Conservation (phyloP, 768 basidiomycete genomes). For the Coprinellus aureogranulatus region DNA sequence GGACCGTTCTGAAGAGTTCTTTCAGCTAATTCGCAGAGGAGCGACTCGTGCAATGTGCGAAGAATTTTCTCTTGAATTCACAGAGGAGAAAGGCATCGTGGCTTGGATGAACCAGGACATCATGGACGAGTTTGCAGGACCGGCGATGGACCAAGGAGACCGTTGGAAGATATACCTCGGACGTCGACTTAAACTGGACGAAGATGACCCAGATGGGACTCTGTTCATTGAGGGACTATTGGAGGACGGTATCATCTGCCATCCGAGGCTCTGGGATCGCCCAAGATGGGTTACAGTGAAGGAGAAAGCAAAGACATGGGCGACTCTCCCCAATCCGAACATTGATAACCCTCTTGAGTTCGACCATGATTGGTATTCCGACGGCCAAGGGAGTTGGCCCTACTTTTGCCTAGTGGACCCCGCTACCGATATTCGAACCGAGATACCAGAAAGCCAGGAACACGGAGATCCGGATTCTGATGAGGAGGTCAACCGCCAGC, state of each 20-base stretch:
- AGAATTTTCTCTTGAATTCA: constrained; percentile 32
- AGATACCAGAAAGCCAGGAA: no score
- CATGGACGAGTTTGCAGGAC: constrained; percentile 31
- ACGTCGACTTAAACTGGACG: constrained; percentile 31
- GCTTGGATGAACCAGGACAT: constrained; percentile 32
- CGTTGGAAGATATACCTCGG: constrained; percentile 41
- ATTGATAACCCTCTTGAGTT: neutral
- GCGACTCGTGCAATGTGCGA: constrained; percentile 38
- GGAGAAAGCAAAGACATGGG: constrained; percentile 30
- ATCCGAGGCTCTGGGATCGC: neutral
- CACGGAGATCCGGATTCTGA: no score
- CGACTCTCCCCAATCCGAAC: constrained; percentile 20
- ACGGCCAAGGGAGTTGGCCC: no score
- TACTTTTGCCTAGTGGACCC: no score
- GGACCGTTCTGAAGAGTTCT: constrained; percentile 23
- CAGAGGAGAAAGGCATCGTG: constrained; percentile 27
- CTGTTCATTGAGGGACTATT: constrained; percentile 30
- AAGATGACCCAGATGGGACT: constrained; percentile 34
- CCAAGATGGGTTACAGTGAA: constrained; percentile 29
- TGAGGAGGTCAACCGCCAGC: no score
- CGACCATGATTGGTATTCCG: no score
- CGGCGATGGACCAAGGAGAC: constrained; percentile 31
- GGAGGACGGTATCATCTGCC: constrained; percentile 31
- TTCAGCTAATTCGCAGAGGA: constrained; percentile 27
- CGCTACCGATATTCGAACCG: no score